phyloP scores from a whole-genome alignment of 441 rosid species.

The Croton laevigatus region DNA sequence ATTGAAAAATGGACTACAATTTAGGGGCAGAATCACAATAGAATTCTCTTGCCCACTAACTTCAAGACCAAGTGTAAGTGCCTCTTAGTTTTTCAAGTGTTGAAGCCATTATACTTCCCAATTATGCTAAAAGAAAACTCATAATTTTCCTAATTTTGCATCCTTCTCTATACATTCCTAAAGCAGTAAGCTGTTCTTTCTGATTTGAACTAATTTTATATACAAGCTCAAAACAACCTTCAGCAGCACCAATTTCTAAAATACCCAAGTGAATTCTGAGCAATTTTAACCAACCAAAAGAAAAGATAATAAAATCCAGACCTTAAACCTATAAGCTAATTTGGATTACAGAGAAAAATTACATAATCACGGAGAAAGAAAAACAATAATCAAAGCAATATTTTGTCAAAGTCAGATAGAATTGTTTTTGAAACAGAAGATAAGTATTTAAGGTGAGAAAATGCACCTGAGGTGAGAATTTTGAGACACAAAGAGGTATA shows the following conservation, averaged over 20 bases:
- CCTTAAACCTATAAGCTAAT: not conserved
- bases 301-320: not conserved
- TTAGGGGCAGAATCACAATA: not conserved
- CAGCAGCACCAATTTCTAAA: not conserved
- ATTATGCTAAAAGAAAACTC: not conserved
- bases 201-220: not conserved
- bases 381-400: not conserved
- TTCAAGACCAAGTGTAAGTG: not conserved
- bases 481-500: conserved; percentile 21
- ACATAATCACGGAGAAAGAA: not conserved
- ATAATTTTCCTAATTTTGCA: not conserved
- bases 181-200: not conserved
- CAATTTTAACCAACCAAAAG: not conserved
- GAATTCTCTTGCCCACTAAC: not conserved
- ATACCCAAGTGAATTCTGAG: not conserved
- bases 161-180: not conserved
- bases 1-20: no score
- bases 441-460: not conserved
- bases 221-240: not conserved
- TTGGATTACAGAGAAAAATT: not conserved
- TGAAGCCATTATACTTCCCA: not conserved
- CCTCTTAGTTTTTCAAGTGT: not conserved
- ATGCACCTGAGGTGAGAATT: conserved; percentile 24
- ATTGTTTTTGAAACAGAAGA: not conserved
- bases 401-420: not conserved